These are phyloP conservation scores for Amphibolis antarctica DNA, from an alignment of 106 monocot genomes.

Conservation along the genomic window DNA sequence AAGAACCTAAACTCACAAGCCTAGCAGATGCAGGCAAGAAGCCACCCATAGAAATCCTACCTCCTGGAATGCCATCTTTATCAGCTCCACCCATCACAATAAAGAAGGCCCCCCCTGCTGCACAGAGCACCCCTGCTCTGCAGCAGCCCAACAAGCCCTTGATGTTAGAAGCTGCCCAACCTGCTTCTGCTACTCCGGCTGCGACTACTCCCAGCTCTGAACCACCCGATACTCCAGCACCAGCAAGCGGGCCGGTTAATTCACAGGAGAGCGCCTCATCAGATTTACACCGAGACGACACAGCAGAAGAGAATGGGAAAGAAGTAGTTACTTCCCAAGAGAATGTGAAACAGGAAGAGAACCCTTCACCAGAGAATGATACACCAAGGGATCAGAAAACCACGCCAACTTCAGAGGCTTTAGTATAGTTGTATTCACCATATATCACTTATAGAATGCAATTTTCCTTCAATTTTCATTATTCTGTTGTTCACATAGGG, in stretches of 20 bases:
- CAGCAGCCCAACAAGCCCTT: slow-evolving; percentile 29
- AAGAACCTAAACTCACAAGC: slow-evolving; percentile 83
- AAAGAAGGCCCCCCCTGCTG: slow-evolving; percentile 33
- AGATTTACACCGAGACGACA: background rate
- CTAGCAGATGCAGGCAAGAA: slow-evolving; percentile 80
- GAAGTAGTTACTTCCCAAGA: slow-evolving; percentile 2
- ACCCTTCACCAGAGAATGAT: background rate
- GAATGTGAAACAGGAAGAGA: background rate
- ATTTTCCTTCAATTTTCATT: too few species aligned
- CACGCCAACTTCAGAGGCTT: background rate
- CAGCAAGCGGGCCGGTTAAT: background rate
- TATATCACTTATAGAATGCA: too few species aligned
- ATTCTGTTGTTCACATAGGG: too few species aligned
- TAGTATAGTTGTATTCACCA: too few species aligned
- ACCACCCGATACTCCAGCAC: background rate
- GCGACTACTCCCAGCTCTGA: slow-evolving; percentile 3
- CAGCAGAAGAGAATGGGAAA: background rate
- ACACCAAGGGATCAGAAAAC: background rate
- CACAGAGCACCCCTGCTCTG: slow-evolving; percentile 5
- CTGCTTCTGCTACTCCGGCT: slow-evolving; percentile 4
- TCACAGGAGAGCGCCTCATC: slow-evolving; percentile 4
- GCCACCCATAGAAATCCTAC: slow-evolving; percentile 90
- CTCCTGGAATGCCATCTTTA: slow-evolving; percentile 91
- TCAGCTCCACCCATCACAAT: slow-evolving; percentile 66
- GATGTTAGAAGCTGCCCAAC: slow-evolving; percentile 39